Evolutionary conservation across 768 basidiomycete genomes (phyloP).

Genomic region (Amanita inopinata): DNA sequence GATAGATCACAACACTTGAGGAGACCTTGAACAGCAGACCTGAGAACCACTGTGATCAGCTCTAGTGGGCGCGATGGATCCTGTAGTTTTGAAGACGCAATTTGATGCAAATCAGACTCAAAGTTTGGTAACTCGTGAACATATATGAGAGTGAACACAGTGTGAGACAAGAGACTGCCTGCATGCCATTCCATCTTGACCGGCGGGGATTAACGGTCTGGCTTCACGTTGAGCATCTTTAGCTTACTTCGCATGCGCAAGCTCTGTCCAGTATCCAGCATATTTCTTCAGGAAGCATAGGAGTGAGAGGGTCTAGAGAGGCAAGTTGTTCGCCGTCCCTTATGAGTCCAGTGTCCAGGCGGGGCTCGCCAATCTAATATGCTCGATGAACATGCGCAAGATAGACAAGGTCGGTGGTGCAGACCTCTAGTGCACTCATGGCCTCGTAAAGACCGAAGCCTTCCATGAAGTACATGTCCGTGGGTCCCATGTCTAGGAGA

Average conservation of each 20-base stretch:
- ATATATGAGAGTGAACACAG: slow-evolving; percentile 72
- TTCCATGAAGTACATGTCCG: slow-evolving; percentile 54
- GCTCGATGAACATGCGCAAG: slow-evolving; percentile 11
- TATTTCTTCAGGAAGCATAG: slow-evolving; percentile 67
- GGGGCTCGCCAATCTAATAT: slow-evolving; percentile 76
- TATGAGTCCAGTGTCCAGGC: slow-evolving; percentile 75
- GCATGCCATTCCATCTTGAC: slow-evolving; percentile 73
- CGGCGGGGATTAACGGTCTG: background rate
- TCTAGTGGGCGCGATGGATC: slow-evolving; percentile 46
- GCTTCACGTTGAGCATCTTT: too few species aligned
- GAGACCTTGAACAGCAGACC: slow-evolving; percentile 55
- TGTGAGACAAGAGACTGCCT: slow-evolving; percentile 79
- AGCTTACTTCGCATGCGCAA: slow-evolving; percentile 66
- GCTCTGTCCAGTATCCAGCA: slow-evolving; percentile 83
- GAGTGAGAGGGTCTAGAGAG: slow-evolving; percentile 53
- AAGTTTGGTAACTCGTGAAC: slow-evolving; percentile 55
- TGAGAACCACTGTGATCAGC: slow-evolving; percentile 59
- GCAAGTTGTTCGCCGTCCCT: slow-evolving; percentile 30
- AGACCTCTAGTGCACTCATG: slow-evolving; percentile 90
- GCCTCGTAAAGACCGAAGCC: slow-evolving; percentile 74
- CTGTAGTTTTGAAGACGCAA: slow-evolving; percentile 13
- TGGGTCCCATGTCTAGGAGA: slow-evolving; percentile 47
- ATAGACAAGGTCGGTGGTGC: slow-evolving; percentile 13
- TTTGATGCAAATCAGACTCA: slow-evolving; percentile 41
- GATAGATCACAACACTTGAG: slow-evolving; percentile 76